A percentile compares a stretch with the other conserved stretches of the same genome.
phyloP scores from a whole-genome alignment of 1,139 yeast genomes.

The Pichia sp. region DNA sequence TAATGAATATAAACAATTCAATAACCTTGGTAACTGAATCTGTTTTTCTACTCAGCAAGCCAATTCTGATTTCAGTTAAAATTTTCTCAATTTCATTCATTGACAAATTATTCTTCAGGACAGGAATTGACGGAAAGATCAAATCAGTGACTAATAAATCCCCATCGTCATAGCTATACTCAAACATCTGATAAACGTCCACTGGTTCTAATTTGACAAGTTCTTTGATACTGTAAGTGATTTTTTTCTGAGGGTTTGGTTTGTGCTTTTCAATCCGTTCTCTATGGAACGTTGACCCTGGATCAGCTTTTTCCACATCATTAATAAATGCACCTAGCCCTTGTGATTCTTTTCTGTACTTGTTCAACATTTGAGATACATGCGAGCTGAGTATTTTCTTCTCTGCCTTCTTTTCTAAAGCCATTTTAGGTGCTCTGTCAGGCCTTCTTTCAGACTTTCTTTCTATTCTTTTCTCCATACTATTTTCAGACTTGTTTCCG shows the following conservation, averaged over 20 bases:
- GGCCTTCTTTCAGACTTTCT: neutral
- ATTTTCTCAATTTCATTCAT: conserved; percentile 19
- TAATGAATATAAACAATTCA: conserved; percentile 26
- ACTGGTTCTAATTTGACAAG: conserved; percentile 16
- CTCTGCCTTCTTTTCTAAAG: neutral
- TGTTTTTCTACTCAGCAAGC: conserved; percentile 13
- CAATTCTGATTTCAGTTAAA: conserved; percentile 21
- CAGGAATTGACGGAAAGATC: conserved; percentile 18
- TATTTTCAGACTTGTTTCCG: neutral
- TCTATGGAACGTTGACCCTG: conserved; percentile 1
- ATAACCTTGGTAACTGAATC: conserved; percentile 25
- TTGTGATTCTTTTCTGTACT: neutral
- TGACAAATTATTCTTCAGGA: neutral
- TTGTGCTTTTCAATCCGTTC: neutral
- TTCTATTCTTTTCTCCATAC: neutral
- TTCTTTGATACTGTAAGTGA: conserved; percentile 12
- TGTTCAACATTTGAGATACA: neutral
- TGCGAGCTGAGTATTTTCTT: neutral
- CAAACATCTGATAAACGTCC: conserved; percentile 9
- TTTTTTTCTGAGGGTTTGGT: neutral
- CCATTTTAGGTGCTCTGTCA: no score
- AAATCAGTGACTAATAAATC: conserved; percentile 17
- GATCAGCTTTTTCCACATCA: neutral
- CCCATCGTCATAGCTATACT: conserved; percentile 10
- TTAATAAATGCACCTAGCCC: conserved; percentile 3